Conservation (phyloP, 805 yeast species). For the Novakomyces olei region DNA sequence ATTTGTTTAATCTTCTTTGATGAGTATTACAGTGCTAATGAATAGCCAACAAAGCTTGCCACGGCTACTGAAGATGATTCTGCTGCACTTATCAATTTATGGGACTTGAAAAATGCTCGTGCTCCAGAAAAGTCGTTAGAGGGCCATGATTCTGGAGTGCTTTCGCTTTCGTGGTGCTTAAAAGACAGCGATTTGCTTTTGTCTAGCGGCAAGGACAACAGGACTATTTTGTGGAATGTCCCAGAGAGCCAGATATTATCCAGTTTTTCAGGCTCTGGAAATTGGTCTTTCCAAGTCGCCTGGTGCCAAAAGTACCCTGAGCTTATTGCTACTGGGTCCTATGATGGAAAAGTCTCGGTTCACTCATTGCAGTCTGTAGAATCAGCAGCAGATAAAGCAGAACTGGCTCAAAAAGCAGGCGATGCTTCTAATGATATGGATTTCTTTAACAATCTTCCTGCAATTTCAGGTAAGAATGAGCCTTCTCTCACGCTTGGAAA, state of each 20-base stretch:
- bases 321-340: constrained; percentile 51
- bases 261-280: constrained; percentile 74
- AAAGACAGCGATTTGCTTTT: constrained; percentile 58
- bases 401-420: constrained; percentile 11
- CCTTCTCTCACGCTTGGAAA: constrained; percentile 51
- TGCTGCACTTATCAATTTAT: constrained; percentile 57
- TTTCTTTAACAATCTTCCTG: constrained; percentile 47
- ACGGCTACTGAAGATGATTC: constrained; percentile 73
- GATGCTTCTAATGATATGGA: constrained; percentile 35
- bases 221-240: constrained; percentile 82
- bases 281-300: constrained; percentile 77
- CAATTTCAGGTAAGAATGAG: constrained; percentile 24
- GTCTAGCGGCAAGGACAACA: constrained; percentile 83
- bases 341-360: constrained; percentile 16
- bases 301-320: constrained; percentile 84
- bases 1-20: background rate
- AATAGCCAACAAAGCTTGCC: constrained; percentile 64
- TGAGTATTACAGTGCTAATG: too few relatives aligned
- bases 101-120: constrained; percentile 88
- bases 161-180: constrained; percentile 82
- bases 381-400: constrained; percentile 20
- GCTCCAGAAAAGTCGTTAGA: constrained; percentile 58
- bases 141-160: constrained; percentile 74
- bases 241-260: constrained; percentile 47
- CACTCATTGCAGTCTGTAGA: constrained; percentile 85